These are phyloP conservation scores for Crotalaria pallida DNA, from an alignment of 306 rosid genomes.

Conservation along the genomic window DNA sequence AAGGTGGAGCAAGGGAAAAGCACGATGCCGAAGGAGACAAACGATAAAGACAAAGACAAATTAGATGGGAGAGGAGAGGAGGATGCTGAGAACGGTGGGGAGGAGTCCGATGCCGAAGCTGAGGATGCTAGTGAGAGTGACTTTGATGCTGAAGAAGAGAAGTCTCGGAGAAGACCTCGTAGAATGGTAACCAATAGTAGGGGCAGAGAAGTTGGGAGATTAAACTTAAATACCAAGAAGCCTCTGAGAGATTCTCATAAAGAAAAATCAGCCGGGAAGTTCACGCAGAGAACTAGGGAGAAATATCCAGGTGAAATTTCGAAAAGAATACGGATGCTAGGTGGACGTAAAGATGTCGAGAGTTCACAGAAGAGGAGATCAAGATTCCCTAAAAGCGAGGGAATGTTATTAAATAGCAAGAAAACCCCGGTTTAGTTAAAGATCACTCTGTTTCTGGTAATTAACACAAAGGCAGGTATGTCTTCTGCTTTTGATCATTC, in stretches of 20 bases:
- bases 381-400: slow-evolving; percentile 21
- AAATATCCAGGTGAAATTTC: slow-evolving; percentile 7
- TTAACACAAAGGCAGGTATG: slow-evolving; percentile 19
- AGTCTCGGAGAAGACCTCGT: not conserved
- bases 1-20: slow-evolving; percentile 28
- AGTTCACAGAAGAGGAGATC: slow-evolving; percentile 7
- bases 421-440: slow-evolving; percentile 15
- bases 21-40: slow-evolving; percentile 29
- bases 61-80: slow-evolving; percentile 15
- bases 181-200: slow-evolving; percentile 16
- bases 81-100: slow-evolving; percentile 23
- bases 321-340: slow-evolving; percentile 9
- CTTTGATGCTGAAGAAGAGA: slow-evolving; percentile 26
- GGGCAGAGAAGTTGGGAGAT: slow-evolving; percentile 21
- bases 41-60: not conserved
- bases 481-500: slow-evolving; percentile 14
- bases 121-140: slow-evolving; percentile 35
- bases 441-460: slow-evolving; percentile 6
- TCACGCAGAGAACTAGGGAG: slow-evolving; percentile 7
- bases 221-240: not conserved
- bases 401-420: slow-evolving; percentile 23
- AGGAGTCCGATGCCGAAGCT: slow-evolving; percentile 38
- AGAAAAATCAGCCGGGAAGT: slow-evolving; percentile 21
- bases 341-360: slow-evolving; percentile 12
- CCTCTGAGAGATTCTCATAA: slow-evolving; percentile 27